Evolutionary conservation across 1,284 basidiomycete species (phyloP).

Genomic region (Anthracocystis walkeri): DNA sequence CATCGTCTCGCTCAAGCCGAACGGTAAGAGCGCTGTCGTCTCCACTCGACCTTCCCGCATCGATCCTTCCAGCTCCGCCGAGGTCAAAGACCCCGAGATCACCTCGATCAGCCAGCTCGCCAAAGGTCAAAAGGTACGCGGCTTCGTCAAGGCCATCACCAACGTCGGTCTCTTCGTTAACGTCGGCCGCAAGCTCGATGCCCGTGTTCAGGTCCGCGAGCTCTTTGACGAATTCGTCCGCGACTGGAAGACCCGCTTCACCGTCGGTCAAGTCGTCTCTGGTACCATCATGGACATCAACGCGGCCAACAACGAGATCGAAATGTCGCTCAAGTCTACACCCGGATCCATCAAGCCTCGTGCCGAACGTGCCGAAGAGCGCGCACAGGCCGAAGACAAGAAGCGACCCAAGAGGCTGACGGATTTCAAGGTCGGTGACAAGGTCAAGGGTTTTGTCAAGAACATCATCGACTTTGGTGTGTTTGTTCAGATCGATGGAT

Average conservation of each 20-base stretch:
- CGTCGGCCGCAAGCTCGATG: slow-evolving; percentile 84
- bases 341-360: slow-evolving; percentile 68
- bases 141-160: slow-evolving; percentile 88
- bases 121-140: slow-evolving; percentile 78
- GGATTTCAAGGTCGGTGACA: slow-evolving; percentile 68
- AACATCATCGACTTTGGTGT: slow-evolving; percentile 86
- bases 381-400: slow-evolving; percentile 17
- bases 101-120: slow-evolving; percentile 73
- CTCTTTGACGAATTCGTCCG: slow-evolving; percentile 82
- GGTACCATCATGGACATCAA: slow-evolving; percentile 84
- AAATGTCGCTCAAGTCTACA: slow-evolving; percentile 81
- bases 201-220: slow-evolving; percentile 92
- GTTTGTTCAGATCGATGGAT: slow-evolving; percentile 87
- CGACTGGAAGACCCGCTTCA: slow-evolving; percentile 90
- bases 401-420: slow-evolving; percentile 39
- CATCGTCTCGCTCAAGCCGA: slow-evolving; percentile 77
- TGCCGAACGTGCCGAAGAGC: slow-evolving; percentile 69
- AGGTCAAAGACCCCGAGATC: slow-evolving; percentile 71
- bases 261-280: slow-evolving; percentile 83
- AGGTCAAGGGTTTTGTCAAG: slow-evolving; percentile 69
- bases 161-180: slow-evolving; percentile 88
- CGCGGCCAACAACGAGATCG: slow-evolving; percentile 79
- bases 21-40: slow-evolving; percentile 37
- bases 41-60: slow-evolving; percentile 44
- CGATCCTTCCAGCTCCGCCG: slow-evolving; percentile 17